Conservation (phyloP, 768 basidiomycete genomes). For the Lactarius hengduanensis region DNA sequence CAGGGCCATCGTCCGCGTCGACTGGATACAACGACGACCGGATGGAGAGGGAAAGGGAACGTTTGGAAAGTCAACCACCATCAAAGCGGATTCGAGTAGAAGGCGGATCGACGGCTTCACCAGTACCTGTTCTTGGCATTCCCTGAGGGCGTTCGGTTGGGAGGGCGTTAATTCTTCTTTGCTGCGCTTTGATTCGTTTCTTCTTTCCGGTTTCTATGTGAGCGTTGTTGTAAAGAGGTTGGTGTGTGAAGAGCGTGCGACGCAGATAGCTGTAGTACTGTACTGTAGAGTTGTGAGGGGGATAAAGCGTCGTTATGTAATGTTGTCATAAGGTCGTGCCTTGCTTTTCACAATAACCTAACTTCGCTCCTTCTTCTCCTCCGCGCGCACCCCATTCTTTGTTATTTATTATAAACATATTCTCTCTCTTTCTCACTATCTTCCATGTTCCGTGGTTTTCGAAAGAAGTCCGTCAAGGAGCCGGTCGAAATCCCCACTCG, state of each 20-base stretch:
- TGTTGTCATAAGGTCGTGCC: slow-evolving; percentile 17
- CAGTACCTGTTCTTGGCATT: slow-evolving; percentile 27
- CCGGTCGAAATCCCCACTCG: slow-evolving; percentile 51
- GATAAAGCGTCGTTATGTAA: slow-evolving; percentile 18
- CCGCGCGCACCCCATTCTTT: neutral
- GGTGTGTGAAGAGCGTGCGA: slow-evolving; percentile 1
- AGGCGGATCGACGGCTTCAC: slow-evolving; percentile 23
- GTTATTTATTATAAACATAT: slow-evolving; percentile 9
- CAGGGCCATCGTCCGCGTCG: slow-evolving; percentile 27
- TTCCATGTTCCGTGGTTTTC: slow-evolving; percentile 68
- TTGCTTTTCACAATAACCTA: slow-evolving; percentile 4
- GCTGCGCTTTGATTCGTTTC: neutral
- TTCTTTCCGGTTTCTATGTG: slow-evolving; percentile 5
- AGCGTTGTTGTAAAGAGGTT: neutral
- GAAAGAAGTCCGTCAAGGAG: slow-evolving; percentile 60
- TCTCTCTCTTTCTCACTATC: slow-evolving; percentile 20
- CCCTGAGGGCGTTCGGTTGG: slow-evolving; percentile 9
- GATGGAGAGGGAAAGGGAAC: slow-evolving; percentile 20
- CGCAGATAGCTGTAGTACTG: slow-evolving; percentile 6
- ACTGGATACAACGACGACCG: slow-evolving; percentile 26
- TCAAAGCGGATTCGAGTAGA: slow-evolving; percentile 30
- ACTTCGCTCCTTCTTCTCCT: slow-evolving; percentile 3
- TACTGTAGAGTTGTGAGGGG: slow-evolving; percentile 1
- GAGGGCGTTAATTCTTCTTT: slow-evolving; percentile 1
- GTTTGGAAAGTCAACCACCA: slow-evolving; percentile 21